Evolutionary conservation across 106 monocot species (phyloP).

Genomic region (Dendrobium nobile): DNA sequence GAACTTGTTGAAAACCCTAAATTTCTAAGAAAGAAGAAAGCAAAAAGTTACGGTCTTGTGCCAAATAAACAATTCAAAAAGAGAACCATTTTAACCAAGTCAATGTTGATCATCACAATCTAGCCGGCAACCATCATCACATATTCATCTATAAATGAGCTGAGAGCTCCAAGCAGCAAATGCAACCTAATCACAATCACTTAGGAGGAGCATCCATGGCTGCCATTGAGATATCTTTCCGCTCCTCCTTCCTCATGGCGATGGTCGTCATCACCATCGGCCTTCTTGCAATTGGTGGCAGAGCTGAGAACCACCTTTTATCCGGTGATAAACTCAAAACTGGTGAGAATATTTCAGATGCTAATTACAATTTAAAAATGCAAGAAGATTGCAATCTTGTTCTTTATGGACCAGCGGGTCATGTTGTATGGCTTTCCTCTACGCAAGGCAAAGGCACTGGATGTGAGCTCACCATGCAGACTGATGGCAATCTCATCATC

Average conservation of each 20-base stretch:
- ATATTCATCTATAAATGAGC: too few relatives aligned
- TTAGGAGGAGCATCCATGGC: neutral
- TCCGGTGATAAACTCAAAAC: neutral
- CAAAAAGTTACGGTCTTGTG: too few relatives aligned
- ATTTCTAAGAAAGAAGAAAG: too few relatives aligned
- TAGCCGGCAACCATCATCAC: too few relatives aligned
- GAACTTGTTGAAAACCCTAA: too few relatives aligned
- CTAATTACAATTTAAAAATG: neutral
- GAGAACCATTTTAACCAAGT: too few relatives aligned
- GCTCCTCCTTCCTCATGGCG: neutral
- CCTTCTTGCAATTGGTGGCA: neutral
- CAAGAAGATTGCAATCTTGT: neutral
- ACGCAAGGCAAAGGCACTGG: neutral
- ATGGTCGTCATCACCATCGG: neutral
- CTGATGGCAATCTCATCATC: neutral
- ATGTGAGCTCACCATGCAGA: neutral
- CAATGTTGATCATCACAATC: too few relatives aligned
- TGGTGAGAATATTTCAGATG: neutral
- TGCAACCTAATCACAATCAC: too few relatives aligned
- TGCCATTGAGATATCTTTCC: neutral
- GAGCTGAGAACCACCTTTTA: neutral
- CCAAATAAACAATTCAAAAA: too few relatives aligned
- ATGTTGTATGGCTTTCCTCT: neutral
- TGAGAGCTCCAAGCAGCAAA: too few relatives aligned
- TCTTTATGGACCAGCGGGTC: neutral